Percentiles rank a stretch among this genome's conserved stretches.
Evolutionary conservation across 768 basidiomycete genomes (phyloP).

Genomic region (Dioszegia aurantiaca): DNA sequence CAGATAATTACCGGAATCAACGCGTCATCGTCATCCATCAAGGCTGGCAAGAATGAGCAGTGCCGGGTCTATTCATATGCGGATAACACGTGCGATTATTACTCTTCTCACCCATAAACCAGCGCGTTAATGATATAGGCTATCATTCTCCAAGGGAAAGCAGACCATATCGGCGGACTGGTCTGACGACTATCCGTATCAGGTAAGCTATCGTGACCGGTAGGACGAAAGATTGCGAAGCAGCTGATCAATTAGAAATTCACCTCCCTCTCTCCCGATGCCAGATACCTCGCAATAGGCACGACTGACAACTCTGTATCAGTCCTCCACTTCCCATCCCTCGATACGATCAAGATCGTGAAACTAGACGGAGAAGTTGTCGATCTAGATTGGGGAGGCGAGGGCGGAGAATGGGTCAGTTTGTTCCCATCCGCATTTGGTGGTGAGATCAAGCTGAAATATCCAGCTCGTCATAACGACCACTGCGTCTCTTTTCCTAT

Average conservation of each 20-base stretch:
- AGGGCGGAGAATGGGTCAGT: constrained; percentile 53
- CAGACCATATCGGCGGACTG: constrained; percentile 65
- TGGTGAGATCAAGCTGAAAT: not conserved
- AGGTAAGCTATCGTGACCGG: constrained; percentile 59
- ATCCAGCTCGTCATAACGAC: constrained; percentile 48
- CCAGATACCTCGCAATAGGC: constrained; percentile 64
- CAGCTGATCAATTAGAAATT: no score
- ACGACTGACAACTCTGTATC: constrained; percentile 68
- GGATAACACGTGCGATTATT: constrained; percentile 52
- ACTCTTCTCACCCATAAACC: no score
- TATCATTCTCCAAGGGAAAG: constrained; percentile 58
- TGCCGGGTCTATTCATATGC: constrained; percentile 63
- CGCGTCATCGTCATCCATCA: constrained; percentile 63
- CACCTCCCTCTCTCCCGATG: constrained; percentile 72
- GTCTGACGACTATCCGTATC: constrained; percentile 68
- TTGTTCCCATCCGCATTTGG: not conserved
- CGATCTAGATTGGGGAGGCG: constrained; percentile 71
- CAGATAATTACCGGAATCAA: constrained; percentile 82
- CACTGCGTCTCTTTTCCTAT: constrained; percentile 33
- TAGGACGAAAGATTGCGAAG: no score
- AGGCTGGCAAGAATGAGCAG: constrained; percentile 74
- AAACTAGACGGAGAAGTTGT: constrained; percentile 69
- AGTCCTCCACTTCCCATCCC: constrained; percentile 64
- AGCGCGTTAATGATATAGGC: constrained; percentile 58
- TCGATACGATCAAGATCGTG: constrained; percentile 57